These are phyloP conservation scores for Didymella exigua DNA, from an alignment of 2,329 filamentous ascomycete genomes.

Conservation along the genomic window DNA sequence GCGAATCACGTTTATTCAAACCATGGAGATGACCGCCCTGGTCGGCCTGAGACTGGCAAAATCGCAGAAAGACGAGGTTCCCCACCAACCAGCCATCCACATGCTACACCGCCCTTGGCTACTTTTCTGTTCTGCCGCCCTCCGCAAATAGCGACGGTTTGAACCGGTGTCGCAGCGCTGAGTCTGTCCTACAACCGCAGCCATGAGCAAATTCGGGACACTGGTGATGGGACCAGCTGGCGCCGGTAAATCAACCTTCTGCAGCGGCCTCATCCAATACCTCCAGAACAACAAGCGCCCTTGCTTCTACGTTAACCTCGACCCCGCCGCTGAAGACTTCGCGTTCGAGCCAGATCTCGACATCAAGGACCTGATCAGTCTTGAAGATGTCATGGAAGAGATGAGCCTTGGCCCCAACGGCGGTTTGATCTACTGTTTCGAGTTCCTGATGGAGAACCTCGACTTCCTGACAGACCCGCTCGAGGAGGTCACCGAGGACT, in stretches of 20 bases:
- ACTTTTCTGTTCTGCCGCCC: not conserved
- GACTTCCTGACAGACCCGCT: conserved; percentile 88
- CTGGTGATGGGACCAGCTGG: conserved; percentile 97
- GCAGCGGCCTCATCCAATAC: conserved; percentile 89
- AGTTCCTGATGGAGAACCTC: conserved; percentile 92
- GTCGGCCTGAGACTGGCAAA: conserved; percentile 12
- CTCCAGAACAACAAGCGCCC: conserved; percentile 89
- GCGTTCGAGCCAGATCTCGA: conserved; percentile 90
- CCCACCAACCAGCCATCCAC: conserved; percentile 7
- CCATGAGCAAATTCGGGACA: conserved; percentile 91
- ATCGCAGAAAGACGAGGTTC: conserved; percentile 7
- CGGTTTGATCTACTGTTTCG: conserved; percentile 94
- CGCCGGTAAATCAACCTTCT: conserved; percentile 97
- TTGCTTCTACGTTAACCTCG: conserved; percentile 97
- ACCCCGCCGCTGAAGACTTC: conserved; percentile 93
- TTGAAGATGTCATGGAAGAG: conserved; percentile 97
- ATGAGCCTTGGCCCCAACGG: conserved; percentile 89
- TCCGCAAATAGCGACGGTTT: not conserved
- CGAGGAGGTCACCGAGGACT: conserved; percentile 87
- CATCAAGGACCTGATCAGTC: conserved; percentile 91
- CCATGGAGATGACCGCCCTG: conserved; percentile 10
- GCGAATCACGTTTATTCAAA: conserved; percentile 17
- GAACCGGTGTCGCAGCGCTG: conserved; percentile 9
- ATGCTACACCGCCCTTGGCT: conserved; percentile 1
- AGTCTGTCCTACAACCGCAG: conserved; percentile 25